phyloP scores from a whole-genome alignment of 2,329 filamentous ascomycete genomes.

The Zasmidium cellare region DNA sequence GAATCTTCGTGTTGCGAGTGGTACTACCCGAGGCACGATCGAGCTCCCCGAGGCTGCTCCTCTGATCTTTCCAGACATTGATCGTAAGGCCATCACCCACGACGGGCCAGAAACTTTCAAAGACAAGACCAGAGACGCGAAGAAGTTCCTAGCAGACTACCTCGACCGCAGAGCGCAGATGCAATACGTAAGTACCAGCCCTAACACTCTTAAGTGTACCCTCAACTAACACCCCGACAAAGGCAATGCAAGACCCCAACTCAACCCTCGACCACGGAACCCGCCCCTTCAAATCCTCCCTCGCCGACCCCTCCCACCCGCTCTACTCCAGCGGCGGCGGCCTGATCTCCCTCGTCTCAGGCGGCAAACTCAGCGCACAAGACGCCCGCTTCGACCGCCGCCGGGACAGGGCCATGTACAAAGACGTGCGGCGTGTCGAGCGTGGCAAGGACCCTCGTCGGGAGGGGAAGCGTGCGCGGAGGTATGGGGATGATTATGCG shows the following conservation, averaged over 20 bases:
- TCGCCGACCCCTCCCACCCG: conserved; percentile 54
- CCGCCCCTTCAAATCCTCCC: conserved; percentile 48
- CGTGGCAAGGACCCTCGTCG: conserved; percentile 11
- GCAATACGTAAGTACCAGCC: conserved; percentile 40
- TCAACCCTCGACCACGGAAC: conserved; percentile 37
- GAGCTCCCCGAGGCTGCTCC: conserved; percentile 50
- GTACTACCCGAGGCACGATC: conserved; percentile 42
- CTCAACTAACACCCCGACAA: no score
- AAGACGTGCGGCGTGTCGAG: conserved; percentile 13
- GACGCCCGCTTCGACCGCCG: conserved; percentile 15
- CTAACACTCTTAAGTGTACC: not conserved
- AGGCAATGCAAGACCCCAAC: conserved; percentile 44
- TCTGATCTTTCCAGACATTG: conserved; percentile 50
- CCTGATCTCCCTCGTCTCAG: conserved; percentile 48
- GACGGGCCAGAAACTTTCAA: conserved; percentile 29
- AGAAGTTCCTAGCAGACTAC: conserved; percentile 50
- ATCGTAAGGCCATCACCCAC: conserved; percentile 26
- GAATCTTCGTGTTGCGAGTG: conserved; percentile 41
- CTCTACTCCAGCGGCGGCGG: conserved; percentile 53
- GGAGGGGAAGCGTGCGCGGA: not conserved
- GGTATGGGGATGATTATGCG: conserved; percentile 13
- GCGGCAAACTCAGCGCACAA: conserved; percentile 41
- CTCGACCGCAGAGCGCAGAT: conserved; percentile 52
- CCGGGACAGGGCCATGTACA: conserved; percentile 9
- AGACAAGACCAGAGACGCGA: conserved; percentile 29